These are phyloP conservation scores for Babesia ovata DNA, from an alignment of 169 alveolate genomes.

Conservation along the genomic window DNA sequence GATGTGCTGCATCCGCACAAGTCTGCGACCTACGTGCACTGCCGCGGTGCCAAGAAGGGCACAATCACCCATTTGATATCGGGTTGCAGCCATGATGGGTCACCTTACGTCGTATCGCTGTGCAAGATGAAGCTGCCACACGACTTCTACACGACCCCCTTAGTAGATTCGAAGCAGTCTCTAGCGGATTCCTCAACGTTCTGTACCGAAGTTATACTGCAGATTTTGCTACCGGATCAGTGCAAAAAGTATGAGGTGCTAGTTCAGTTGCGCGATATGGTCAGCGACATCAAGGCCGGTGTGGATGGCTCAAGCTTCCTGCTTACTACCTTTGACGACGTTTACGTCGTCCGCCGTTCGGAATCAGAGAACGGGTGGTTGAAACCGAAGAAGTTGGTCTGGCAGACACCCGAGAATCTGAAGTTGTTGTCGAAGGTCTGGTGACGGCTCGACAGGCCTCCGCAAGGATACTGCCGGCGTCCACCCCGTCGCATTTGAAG, in stretches of 20 bases:
- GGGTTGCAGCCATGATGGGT: slow-evolving; percentile 7
- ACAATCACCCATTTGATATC: slow-evolving; percentile 18
- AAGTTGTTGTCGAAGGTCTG: slow-evolving; percentile 33
- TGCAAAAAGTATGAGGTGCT: slow-evolving; percentile 29
- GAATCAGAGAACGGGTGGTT: slow-evolving; percentile 25
- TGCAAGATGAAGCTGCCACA: slow-evolving; percentile 39
- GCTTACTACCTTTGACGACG: slow-evolving; percentile 36
- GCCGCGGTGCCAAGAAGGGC: slow-evolving; percentile 36
- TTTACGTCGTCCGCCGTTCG: neutral
- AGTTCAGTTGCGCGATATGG: slow-evolving; percentile 40
- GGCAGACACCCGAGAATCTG: slow-evolving; percentile 37
- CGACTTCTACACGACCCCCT: slow-evolving; percentile 10
- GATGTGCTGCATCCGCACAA: slow-evolving; percentile 21
- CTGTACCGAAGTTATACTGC: slow-evolving; percentile 36
- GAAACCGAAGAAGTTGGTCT: slow-evolving; percentile 30
- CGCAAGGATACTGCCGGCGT: no score
- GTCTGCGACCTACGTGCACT: slow-evolving; percentile 45
- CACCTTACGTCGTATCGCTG: slow-evolving; percentile 43
- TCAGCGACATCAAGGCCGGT: slow-evolving; percentile 25
- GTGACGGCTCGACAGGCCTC: neutral
- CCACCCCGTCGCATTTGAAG: no score
- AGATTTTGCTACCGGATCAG: slow-evolving; percentile 45
- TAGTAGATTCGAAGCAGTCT: neutral
- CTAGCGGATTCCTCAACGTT: slow-evolving; percentile 35
- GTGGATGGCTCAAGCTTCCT: slow-evolving; percentile 15